Conservation (phyloP, 2,329 filamentous ascomycete genomes). For the Alternaria infectoria region DNA sequence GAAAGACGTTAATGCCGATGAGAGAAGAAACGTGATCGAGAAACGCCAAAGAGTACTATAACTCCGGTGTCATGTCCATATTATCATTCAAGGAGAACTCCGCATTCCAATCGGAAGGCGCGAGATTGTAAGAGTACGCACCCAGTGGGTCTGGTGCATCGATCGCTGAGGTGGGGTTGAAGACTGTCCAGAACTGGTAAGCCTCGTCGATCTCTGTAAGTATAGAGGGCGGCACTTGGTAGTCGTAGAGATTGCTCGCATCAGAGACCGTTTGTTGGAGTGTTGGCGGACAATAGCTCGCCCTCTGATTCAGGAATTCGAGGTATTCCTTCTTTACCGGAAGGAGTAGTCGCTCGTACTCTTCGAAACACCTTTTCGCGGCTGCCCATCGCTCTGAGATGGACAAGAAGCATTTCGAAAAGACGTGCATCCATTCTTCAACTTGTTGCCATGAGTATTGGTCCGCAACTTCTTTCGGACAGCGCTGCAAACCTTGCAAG, state of each 20-base stretch:
- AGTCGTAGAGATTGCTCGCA: constrained; percentile 18
- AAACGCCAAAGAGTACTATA: not conserved
- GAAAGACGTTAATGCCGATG: not conserved
- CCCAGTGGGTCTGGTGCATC: constrained; percentile 28
- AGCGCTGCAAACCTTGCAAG: constrained; percentile 38
- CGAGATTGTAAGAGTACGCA: constrained; percentile 30
- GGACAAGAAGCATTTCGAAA: constrained; percentile 41
- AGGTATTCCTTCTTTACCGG: constrained; percentile 43
- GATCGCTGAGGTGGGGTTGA: constrained; percentile 36
- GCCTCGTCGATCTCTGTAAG: constrained; percentile 33
- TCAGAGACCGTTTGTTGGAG: constrained; percentile 10
- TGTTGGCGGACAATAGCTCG: constrained; percentile 21
- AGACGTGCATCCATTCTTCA: constrained; percentile 39
- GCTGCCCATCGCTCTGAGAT: constrained; percentile 47
- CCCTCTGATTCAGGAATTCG: constrained; percentile 40
- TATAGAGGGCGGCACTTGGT: constrained; percentile 10
- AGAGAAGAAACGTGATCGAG: not conserved
- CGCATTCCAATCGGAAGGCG: constrained; percentile 40
- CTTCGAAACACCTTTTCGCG: constrained; percentile 41
- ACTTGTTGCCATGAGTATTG: constrained; percentile 32
- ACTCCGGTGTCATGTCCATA: constrained; percentile 21
- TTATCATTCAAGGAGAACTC: constrained; percentile 40
- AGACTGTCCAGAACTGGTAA: constrained; percentile 36
- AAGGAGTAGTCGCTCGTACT: constrained; percentile 40
- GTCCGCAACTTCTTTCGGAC: constrained; percentile 40